phyloP scores from a whole-genome alignment of 2,329 filamentous ascomycete genomes.

The Aquanectria penicillioides region DNA sequence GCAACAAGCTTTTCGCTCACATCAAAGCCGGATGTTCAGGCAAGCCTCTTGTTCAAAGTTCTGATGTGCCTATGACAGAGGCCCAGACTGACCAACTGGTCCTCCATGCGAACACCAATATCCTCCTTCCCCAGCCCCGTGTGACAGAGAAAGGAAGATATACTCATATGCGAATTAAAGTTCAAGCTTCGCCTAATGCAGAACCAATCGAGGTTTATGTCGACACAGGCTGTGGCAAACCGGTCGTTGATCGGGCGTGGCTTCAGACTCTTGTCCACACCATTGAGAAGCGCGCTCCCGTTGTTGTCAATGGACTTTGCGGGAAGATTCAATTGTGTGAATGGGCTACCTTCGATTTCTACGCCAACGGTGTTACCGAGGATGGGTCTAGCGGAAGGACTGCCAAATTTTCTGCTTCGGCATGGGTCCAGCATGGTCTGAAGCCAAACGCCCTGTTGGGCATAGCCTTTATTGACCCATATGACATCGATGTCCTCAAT shows the following conservation, averaged over 20 bases:
- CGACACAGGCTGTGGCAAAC: neutral
- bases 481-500: neutral
- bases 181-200: neutral
- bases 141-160: neutral
- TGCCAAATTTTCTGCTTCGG: neutral
- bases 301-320: neutral
- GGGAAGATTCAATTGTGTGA: neutral
- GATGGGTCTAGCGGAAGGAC: neutral
- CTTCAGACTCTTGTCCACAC: neutral
- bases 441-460: neutral
- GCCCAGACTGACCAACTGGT: too few relatives aligned
- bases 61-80: too few relatives aligned
- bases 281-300: neutral
- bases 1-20: neutral
- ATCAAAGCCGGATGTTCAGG: neutral
- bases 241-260: neutral
- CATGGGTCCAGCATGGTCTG: too few relatives aligned
- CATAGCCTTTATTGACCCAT: neutral
- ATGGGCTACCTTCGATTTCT: constrained; percentile 4
- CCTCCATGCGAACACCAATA: too few relatives aligned
- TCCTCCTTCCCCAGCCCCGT: neutral
- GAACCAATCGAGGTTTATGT: neutral
- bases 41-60: too few relatives aligned
- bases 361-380: neutral
- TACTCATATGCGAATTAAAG: neutral